Base-by-base conservation (phyloP, 371 early-diverging fungal species). In the Actinomucor elegans region DNA sequence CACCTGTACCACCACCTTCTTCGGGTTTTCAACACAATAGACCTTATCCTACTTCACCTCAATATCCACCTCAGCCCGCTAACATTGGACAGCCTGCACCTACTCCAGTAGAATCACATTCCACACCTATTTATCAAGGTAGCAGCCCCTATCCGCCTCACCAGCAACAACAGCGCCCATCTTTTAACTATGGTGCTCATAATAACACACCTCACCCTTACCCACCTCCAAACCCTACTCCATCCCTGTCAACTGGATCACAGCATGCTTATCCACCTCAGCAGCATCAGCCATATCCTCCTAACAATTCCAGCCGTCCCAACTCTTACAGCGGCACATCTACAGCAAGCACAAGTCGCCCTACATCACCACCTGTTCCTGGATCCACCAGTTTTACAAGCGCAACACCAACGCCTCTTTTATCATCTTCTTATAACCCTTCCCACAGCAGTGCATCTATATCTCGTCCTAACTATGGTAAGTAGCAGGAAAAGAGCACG, bases 371-470 rank as follows among this genome's bases (percentile, higher is more conserved):
- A 28, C 48, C 55, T 42, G 45, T 18, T 20, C 36, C 52, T 31
- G 36, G 27, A 26, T 15, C 35, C 18, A 12, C 26, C 7, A 24
- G 40, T 14, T 46, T 34, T 21, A 33, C 23, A 4, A 28, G 38
- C 12, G 27, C 23, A 15, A 34, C 9, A 27, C 52, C 48, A 34
- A 53, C 61, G 21, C 57, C 66, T 23, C 54, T 65, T 12, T 48
- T 65, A 26, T 48, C 66, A 1, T 59, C 66, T n/a, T 56, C 66
- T 21, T 65, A 65, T 21, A 55, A 48, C 21, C 60, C 65, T 9
- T 14, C 29, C 1, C 15, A 35, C 4, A 23, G 23, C 17, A 23
- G 31, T 17, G 29, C n/a, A 14, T 31, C 52, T 18, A n/a, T n/a
- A n/a, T 34, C 18, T 35, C 57, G 32, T 27, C 36, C 41, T 17